Evolutionary conservation across 352 stramenopile species (phyloP), one percentile per base, ranked within the genome.

Genomic region (Blastocystis sp.): DNA sequence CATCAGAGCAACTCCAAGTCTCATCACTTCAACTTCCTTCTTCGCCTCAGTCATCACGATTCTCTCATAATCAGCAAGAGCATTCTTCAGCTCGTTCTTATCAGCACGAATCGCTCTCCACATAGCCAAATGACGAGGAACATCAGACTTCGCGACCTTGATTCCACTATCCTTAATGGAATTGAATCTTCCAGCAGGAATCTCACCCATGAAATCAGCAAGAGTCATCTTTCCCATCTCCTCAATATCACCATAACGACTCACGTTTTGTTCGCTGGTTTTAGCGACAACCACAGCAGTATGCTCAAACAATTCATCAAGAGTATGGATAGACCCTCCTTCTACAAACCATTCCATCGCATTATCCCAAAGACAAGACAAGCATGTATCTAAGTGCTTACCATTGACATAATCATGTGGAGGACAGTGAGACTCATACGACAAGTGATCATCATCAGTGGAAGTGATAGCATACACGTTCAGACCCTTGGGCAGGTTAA

Each of bases 381-480:
- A 44, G 61, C 61, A 72, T 14, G 61, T 72, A 9, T 40, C 34
- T 11, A 63, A 24, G 21, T 11, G 11, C 53, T 91, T 87, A 6
- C 27, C 27, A n/a, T 69, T n/a, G 8, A 69, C 32, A 44, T 44
- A 21, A 44, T 69, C 57, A 44, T 69, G 36, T n/a, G 57, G 57
- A 69, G 57, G 65, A 24, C 93, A 96, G 88, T 94, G 95, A 49
- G 91, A 92, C 0, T 89, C 92, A 89, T 91, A 96, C 6, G 92
- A 95, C 0, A 91, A 91, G 88, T 96, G 92, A 49, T 91, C 88
- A 0, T 88, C 90, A 79, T 95, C 94, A 8, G 93, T 92, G 49
- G 69, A 51, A 27, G 69, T 65, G 29, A 79, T 29, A 9, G 49
- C 40, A 24, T 79, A 79, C 38, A 79, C 90, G 51, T 95, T 95